Percentiles rank a stretch among this genome's conserved stretches.
Conservation (phyloP, 1,284 basidiomycete genomes). For the Pseudozyma tsukubaensis region DNA sequence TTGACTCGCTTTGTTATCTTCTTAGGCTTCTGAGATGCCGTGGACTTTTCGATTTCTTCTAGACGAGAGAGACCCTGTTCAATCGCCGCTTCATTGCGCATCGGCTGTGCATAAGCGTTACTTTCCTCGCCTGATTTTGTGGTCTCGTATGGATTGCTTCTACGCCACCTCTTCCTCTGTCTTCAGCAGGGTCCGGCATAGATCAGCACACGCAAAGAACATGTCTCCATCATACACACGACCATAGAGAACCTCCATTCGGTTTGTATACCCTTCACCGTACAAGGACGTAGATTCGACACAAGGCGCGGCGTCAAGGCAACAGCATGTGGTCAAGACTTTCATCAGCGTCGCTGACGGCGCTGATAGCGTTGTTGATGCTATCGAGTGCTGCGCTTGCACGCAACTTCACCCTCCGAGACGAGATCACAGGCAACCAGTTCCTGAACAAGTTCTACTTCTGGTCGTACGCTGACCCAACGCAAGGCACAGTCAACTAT, state of each 20-base stretch:
- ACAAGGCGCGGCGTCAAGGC: not conserved
- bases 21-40: not conserved
- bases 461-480: conserved; percentile 51
- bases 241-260: no score
- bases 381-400: conserved; percentile 17
- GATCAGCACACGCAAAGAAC: no score
- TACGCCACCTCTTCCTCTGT: no score
- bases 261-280: no score
- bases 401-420: conserved; percentile 44
- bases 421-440: conserved; percentile 44
- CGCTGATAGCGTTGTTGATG: conserved; percentile 6
- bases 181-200: no score
- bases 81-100: not conserved
- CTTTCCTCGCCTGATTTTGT: no score
- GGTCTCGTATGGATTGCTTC: no score
- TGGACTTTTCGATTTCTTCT: not conserved
- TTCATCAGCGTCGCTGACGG: conserved; percentile 3
- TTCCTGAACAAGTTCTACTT: conserved; percentile 53
- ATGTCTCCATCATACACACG: no score
- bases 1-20: no score
- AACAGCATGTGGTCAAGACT: not conserved
- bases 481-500: conserved; percentile 50
- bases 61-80: not conserved
- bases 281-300: no score
- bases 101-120: no score